phyloP scores from a whole-genome alignment of 73 alveolate genomes.

The Halteria grandinella region DNA sequence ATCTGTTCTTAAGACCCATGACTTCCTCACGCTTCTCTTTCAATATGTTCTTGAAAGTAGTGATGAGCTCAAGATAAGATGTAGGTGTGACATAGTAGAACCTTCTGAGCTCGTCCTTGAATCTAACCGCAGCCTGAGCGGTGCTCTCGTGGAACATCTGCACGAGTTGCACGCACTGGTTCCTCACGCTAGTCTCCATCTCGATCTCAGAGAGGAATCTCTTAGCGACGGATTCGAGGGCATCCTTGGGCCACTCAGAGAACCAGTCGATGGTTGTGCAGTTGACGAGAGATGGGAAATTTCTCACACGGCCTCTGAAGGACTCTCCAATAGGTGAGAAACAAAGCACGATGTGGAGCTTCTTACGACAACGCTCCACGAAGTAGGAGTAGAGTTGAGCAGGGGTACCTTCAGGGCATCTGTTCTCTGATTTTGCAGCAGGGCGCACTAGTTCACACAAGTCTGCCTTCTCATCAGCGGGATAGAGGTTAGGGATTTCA shows the following conservation, averaged over 20 bases:
- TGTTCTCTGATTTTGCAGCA: slow-evolving; percentile 93
- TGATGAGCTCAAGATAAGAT: slow-evolving; percentile 98
- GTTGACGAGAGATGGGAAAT: slow-evolving; percentile 99
- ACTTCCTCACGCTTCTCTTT: slow-evolving; percentile 91
- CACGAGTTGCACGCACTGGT: slow-evolving; percentile 87
- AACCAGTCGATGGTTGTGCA: slow-evolving; percentile 99
- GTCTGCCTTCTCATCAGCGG: slow-evolving; percentile 98
- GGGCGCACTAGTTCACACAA: slow-evolving; percentile 96
- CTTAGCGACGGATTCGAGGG: slow-evolving; percentile 97
- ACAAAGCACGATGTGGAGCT: slow-evolving; percentile 96
- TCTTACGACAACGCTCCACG: slow-evolving; percentile 93
- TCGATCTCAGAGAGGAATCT: slow-evolving; percentile 87
- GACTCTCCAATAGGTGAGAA: slow-evolving; percentile 99
- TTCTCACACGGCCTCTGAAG: slow-evolving; percentile 94
- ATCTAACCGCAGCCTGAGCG: slow-evolving; percentile 86
- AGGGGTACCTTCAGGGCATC: slow-evolving; percentile 98
- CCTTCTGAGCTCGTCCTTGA: slow-evolving; percentile 92
- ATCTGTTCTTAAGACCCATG: slow-evolving; percentile 88
- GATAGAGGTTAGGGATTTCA: slow-evolving; percentile 98
- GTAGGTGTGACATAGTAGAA: slow-evolving; percentile 99
- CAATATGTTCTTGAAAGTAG: slow-evolving; percentile 94
- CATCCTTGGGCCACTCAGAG: slow-evolving; percentile 99
- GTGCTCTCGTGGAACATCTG: slow-evolving; percentile 93
- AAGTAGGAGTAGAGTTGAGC: slow-evolving; percentile 90
- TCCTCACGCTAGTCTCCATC: slow-evolving; percentile 79